Evolutionary conservation across 495 filamentous ascomycete genomes (phyloP).

Genomic region (Trichocladium antarcticum): DNA sequence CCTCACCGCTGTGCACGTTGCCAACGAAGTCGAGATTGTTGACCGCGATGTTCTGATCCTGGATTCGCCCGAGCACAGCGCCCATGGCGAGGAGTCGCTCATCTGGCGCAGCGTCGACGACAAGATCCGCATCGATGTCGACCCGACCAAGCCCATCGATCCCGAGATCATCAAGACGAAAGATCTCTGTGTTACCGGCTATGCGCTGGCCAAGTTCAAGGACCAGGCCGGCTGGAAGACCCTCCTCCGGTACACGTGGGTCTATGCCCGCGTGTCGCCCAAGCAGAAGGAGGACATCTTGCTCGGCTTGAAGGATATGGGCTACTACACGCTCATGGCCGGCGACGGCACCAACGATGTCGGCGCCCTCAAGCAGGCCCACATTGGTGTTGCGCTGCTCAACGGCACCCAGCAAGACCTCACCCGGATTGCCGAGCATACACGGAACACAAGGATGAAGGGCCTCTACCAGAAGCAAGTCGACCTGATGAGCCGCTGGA

Average conservation of each 20-base stretch:
- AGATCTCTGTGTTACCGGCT: slow-evolving; percentile 93
- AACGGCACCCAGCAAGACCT: slow-evolving; percentile 91
- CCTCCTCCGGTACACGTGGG: slow-evolving; percentile 83
- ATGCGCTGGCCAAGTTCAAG: slow-evolving; percentile 83
- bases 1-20: slow-evolving; percentile 90
- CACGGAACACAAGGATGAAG: slow-evolving; percentile 91
- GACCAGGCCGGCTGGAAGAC: slow-evolving; percentile 58
- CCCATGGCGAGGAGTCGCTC: slow-evolving; percentile 58
- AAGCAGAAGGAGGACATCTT: slow-evolving; percentile 99
- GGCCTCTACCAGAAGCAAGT: slow-evolving; percentile 96
- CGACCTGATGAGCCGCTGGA: slow-evolving; percentile 81
- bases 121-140: slow-evolving; percentile 73
- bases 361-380: slow-evolving; percentile 94
- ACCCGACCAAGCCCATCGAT: slow-evolving; percentile 73
- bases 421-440: slow-evolving; percentile 82
- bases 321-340: slow-evolving; percentile 97
- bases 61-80: slow-evolving; percentile 86
- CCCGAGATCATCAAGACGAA: slow-evolving; percentile 69
- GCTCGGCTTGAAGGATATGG: slow-evolving; percentile 85
- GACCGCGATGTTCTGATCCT: slow-evolving; percentile 91
- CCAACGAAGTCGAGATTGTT: slow-evolving; percentile 91
- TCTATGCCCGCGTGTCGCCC: slow-evolving; percentile 94
- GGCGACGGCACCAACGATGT: slow-evolving; percentile 99
- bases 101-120: slow-evolving; percentile 96
- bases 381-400: slow-evolving; percentile 89